Base-by-base conservation (phyloP, 805 yeast genomes). In the Saccharomycopsis guyanensis region DNA sequence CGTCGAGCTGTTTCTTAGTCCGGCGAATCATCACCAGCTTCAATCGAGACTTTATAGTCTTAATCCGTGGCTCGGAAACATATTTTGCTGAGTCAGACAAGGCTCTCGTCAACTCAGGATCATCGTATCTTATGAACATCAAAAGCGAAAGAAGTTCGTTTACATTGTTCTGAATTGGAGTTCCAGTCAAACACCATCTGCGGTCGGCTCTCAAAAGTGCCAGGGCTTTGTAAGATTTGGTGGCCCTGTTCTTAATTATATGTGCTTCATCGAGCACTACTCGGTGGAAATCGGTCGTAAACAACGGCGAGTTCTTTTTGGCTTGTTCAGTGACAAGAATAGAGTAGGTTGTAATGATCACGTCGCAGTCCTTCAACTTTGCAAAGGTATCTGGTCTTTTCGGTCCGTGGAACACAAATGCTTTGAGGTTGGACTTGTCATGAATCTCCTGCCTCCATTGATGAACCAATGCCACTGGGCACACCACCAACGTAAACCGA, bases 381-480 rank as follows among this genome's bases (percentile, higher is more conserved):
- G 59, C 51, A 46, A 72, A 76, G 4, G 60, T 55, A 13, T 40
- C 47, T n/a, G 62, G 55, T 32, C 72, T 57, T 16, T 59, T 53
- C 27, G 56, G 50, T 66, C 69, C 76, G 61, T 84, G 89, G 58
- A 64, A 84, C 1, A 82, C 63, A 12, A 70, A 76, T 2, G 75
- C 71, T 1, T 58, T 61, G 29, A 77, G 56, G 5, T 65, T 64
- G 0, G 66, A 63, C 43, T 72, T 72, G 53, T 78, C 76, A 16
- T 71, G 61, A 32, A 84, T 64, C 57, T 86, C 94, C 15, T 73
- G 72, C 4, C 69, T 69, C 95, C 95, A 86, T 56, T 86, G 93
- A 20, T 75, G 66, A 15, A 83, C 63, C 40, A 86, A 65, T 2
- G 89, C 77, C 4, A 85, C 87, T 0, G 95, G 94, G 0, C 86